Base-by-base conservation (phyloP, 768 basidiomycete genomes). In the Phylloporus sp. region DNA sequence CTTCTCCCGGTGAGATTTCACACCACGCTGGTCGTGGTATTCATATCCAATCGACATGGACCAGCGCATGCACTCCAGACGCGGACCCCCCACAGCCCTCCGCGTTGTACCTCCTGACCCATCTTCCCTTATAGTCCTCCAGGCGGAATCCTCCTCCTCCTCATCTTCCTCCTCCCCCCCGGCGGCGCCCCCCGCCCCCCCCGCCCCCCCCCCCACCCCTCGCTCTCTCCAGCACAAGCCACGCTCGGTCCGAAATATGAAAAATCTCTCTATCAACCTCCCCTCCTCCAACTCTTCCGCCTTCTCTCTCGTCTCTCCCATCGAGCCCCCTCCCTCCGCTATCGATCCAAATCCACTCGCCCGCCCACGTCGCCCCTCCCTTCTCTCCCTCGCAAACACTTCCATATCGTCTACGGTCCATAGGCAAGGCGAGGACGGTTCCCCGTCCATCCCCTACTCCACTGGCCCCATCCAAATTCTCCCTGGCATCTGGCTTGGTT, bases 401-500 rank as follows among this genome's bases (percentile, higher is more conserved):
- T 66, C 76, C n/a, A 71, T 76, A 22, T 38, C 39, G 22, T 71
- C 84, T 20, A 72, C 79, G 41, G 63, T 84, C 22, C 79, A 82
- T 56, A 80, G 84, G 61, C 84, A 77, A 57, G 86, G 82, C 53
- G 86, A 86, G 61, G 85, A 83, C 32, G 65, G 65, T 20, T 79
- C 80, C 1, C 79, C 81, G 9, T 72, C 82, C 23, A 72, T 79
- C 3, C 88, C 93, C 6, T 97, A 97, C 66, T 64, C 76, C 5
- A 77, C 86, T 60, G 93, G 93, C 15, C 94, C 93, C 40, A 71
- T 87, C 13, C 86, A 95, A 69, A 76, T 97, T 61, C 76, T 95
- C 41, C 92, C 92, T 3, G 82, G 85, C 45, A 76, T 95, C 52
- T 95, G 86, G 85, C 81, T 95, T 10, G 94, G 93, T 56, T 89